Evolutionary conservation across 2,329 filamentous ascomycete species (phyloP).

Genomic region (Aspergillus ibericus): DNA sequence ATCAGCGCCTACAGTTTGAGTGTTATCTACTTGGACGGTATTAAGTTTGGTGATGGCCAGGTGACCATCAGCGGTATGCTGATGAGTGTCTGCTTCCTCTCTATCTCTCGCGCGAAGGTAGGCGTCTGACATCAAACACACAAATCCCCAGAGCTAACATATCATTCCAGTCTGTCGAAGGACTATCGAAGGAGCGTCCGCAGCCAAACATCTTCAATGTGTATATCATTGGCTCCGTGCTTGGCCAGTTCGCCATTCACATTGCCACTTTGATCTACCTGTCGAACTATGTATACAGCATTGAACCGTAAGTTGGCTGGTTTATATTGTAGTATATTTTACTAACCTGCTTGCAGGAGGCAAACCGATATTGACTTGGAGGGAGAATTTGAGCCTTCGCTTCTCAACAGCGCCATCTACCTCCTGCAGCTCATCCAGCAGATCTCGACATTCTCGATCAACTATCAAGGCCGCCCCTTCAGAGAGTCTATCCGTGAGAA

Average conservation of each 20-base stretch:
- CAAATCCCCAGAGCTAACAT: conserved; percentile 12
- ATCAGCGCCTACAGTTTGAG: conserved; percentile 97
- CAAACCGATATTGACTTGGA: conserved; percentile 77
- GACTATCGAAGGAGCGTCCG: conserved; percentile 91
- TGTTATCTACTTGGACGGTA: conserved; percentile 94
- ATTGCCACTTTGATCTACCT: conserved; percentile 94
- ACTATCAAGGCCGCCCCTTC: conserved; percentile 98
- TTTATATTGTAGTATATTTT: conserved; percentile 25
- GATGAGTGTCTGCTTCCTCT: conserved; percentile 99
- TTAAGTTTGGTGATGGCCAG: conserved; percentile 98
- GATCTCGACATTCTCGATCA: conserved; percentile 98
- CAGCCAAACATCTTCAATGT: conserved; percentile 99
- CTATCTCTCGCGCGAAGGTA: conserved; percentile 91
- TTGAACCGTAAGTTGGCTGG: conserved; percentile 70
- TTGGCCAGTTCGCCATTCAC: conserved; percentile 95
- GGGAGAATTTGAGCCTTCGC: conserved; percentile 87
- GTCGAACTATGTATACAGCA: conserved; percentile 78
- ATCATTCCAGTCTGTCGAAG: conserved; percentile 71
- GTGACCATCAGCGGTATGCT: conserved; percentile 99
- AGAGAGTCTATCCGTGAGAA: conserved; percentile 94
- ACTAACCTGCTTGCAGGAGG: conserved; percentile 44
- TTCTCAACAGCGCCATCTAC: conserved; percentile 96
- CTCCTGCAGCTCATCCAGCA: conserved; percentile 97
- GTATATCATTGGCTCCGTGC: conserved; percentile 96
- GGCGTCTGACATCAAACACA: conserved; percentile 11